These are phyloP conservation scores for Neocucurbitaria cava DNA, from an alignment of 2,329 filamentous ascomycete species.

Conservation along the genomic window DNA sequence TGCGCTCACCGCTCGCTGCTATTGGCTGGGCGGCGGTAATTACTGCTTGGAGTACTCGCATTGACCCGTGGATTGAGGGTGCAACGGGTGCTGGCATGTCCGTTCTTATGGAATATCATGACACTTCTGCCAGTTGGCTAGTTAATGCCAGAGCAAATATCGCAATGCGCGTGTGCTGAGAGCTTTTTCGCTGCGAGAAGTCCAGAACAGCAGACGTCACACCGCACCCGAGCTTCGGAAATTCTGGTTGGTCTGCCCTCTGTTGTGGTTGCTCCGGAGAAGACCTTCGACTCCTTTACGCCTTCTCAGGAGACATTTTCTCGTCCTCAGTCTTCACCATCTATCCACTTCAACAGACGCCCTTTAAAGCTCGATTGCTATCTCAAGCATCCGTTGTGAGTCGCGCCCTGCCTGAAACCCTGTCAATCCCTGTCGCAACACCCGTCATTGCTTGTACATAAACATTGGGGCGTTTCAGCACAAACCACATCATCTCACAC, in stretches of 20 bases:
- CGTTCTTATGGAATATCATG: background rate
- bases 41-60: background rate
- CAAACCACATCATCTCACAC: slow-evolving; percentile 37
- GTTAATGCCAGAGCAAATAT: background rate
- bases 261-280: slow-evolving; percentile 24
- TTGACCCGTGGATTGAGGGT: background rate
- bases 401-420: slow-evolving; percentile 16
- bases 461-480: slow-evolving; percentile 34
- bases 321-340: slow-evolving; percentile 9
- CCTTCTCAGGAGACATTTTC: slow-evolving; percentile 4
- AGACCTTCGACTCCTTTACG: slow-evolving; percentile 11
- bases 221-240: slow-evolving; percentile 15
- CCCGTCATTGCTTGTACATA: slow-evolving; percentile 29
- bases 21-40: slow-evolving; percentile 3
- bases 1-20: background rate
- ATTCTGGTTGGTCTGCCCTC: slow-evolving; percentile 14
- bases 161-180: background rate
- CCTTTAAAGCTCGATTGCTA: slow-evolving; percentile 6
- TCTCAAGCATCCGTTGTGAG: slow-evolving; percentile 24
- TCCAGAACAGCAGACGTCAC: slow-evolving; percentile 16
- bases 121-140: background rate
- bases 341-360: background rate
- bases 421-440: slow-evolving; percentile 23
- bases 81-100: slow-evolving; percentile 14
- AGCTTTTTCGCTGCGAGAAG: background rate